Evolutionary conservation across 2,329 filamentous ascomycete genomes (phyloP), one percentile per base, ranked within the genome.

Genomic region (Cryphonectria nitschkei): DNA sequence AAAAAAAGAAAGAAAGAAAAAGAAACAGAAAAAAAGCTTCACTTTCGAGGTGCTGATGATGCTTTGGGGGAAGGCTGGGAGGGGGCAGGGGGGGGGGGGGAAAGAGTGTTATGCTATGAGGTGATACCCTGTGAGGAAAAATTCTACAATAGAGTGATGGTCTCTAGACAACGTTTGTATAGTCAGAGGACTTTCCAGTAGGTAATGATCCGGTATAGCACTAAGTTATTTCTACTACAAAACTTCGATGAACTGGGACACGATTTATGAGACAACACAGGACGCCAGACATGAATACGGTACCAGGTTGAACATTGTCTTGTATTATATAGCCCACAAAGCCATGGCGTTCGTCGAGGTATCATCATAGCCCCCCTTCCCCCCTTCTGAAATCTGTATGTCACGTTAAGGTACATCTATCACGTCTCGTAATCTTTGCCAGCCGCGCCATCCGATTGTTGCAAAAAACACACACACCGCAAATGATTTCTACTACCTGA

Each of bases 341-440:
- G 66, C 66, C 67, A 50, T 62, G 56, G 22, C 6, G 26, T 8
- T n/a, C 43, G 56, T 63, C 54, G 67, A 68, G 67, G 56, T 68
- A 63, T 68, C 67, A 62, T 68, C 34, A 58, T 19, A 52, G 39
- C 19, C 54, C 19, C 26, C n/a, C 22, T 4, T 5, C 16, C 26
- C 6, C 41, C 16, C 13, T 9, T 19, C 4, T 41, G 34, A 26
- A 6, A 26, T 50, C n/a, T 68, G 22, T 50, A 68, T 62, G 67
- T 63, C 67, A 68, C 56, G 58, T 68, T 68, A 68, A 68, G 46
- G 67, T 54, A 54, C 58, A 63, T 63, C 26, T 34, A 34, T 64
- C 52, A n/a, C 19, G 14, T 52, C 37, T 50, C 19, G 7, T 52
- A n/a, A 13, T 16, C 14, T 61, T 37, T 26, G 39, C 52, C 58